phyloP scores from a whole-genome alignment of 805 yeast genomes.

The Lipomyces mesembrius region DNA sequence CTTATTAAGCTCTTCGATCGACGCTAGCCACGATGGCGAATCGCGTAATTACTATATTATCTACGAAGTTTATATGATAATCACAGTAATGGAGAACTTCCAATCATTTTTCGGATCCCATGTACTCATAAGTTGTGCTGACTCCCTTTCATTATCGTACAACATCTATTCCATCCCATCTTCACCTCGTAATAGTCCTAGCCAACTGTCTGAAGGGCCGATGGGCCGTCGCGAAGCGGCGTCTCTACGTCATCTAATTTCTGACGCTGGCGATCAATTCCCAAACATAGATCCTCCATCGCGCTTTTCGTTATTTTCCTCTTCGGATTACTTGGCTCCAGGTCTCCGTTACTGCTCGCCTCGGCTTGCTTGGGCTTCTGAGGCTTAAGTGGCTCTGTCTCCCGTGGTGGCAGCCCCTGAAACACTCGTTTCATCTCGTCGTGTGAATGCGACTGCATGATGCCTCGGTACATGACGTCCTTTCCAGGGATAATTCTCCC shows the following conservation, averaged over 20 bases:
- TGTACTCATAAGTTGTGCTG: no score
- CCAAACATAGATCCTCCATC: not conserved
- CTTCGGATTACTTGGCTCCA: not conserved
- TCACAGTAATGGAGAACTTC: no score
- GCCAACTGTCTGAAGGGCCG: not conserved
- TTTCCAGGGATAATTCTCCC: slow-evolving; percentile 80
- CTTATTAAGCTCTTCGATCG: no score
- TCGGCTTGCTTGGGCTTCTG: not conserved
- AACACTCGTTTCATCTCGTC: slow-evolving; percentile 41
- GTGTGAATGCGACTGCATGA: slow-evolving; percentile 61
- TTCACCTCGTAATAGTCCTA: not conserved
- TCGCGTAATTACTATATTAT: no score
- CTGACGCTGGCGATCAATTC: not conserved
- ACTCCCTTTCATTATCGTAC: not conserved
- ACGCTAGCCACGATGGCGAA: no score
- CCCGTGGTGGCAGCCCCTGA: not conserved
- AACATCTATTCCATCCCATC: not conserved
- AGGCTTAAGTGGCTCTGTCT: not conserved
- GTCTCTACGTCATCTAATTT: not conserved
- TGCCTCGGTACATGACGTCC: slow-evolving; percentile 58
- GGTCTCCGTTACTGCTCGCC: not conserved
- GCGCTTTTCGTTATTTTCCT: not conserved
- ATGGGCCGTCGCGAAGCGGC: not conserved
- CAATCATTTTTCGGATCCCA: no score
- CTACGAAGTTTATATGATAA: no score